Conservation (phyloP, 768 basidiomycete genomes). For the Boletus rubropictus region DNA sequence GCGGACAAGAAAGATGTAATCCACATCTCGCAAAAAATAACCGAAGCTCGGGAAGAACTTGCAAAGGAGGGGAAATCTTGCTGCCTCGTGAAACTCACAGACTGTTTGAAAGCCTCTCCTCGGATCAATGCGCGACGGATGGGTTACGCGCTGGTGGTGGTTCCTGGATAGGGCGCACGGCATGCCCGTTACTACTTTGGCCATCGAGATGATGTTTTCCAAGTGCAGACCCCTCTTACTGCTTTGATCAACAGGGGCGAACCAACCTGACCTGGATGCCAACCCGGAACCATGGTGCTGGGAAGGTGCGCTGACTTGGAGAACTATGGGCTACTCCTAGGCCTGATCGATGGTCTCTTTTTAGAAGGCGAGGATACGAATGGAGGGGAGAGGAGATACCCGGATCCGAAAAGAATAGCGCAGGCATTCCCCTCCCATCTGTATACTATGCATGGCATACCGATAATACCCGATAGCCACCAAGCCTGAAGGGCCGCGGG, state of each 20-base stretch:
- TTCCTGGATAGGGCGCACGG: slow-evolving; percentile 6
- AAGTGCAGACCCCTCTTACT: background rate
- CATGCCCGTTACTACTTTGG: background rate
- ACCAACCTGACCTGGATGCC: background rate
- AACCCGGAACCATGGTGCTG: background rate
- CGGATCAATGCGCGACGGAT: slow-evolving; percentile 13
- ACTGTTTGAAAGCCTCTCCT: slow-evolving; percentile 15
- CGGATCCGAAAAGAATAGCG: slow-evolving; percentile 8
- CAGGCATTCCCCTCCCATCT: slow-evolving; percentile 2
- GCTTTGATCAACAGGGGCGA: slow-evolving; percentile 5
- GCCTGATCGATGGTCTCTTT: background rate
- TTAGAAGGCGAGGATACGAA: slow-evolving; percentile 4
- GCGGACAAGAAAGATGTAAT: background rate
- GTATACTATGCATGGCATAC: background rate
- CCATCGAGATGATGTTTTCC: background rate
- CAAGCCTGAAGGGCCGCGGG: slow-evolving; percentile 11
- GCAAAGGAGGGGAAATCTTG: background rate
- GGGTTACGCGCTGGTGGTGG: background rate
- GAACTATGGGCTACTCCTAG: background rate
- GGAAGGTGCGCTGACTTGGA: slow-evolving; percentile 1
- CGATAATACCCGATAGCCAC: background rate
- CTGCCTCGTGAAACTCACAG: background rate
- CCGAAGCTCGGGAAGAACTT: background rate
- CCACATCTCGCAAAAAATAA: background rate
- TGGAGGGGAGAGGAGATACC: slow-evolving; percentile 4